Evolutionary conservation across 2,329 filamentous ascomycete genomes (phyloP), one percentile per base, ranked within the genome.

Genomic region (Calonectria multiphialidica): DNA sequence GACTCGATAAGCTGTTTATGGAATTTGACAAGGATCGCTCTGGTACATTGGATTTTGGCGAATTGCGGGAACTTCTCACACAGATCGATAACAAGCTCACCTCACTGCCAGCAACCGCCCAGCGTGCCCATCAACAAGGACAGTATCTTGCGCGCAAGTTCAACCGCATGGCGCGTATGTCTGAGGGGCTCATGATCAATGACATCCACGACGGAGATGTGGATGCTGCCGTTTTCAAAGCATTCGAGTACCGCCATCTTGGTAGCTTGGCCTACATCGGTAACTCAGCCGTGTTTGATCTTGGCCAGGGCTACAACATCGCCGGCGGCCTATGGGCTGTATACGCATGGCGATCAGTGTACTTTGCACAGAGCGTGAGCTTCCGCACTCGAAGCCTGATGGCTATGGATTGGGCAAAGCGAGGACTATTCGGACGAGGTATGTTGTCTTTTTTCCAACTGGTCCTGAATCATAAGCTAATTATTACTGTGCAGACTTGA

Each of bases 381-480:
- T 89, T 98, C 72, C 88, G 97, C 77, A 99, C 97, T 30, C 91
- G 96, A 74, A 90, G 95, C 75, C 85, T 99, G 80, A 88, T 99
- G 84, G 95, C 95, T 21, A 98, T 99, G 97, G 97, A 99, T 83
- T 99, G 97, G 97, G 93, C 92, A n/a, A 99, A 98, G 90, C 90
- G 97, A 82, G 94, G 95, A 15, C 84, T 99, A 25, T 99, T 99
- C 86, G 97, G 97, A 77, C 90, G 97, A 92, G 97, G 96, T 98
- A 85, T 87, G 93, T 87, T 40, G 70, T 55, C 66, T 15, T 49
- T 49, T 44, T 28, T 49, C 1, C 5, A 8, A 57, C 21, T 28
- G 68, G 30, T 28, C 25, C 23, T 28, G 23, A 66, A 15, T 66
- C 49, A 37, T 16, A 50, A 12, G 21, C 72, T 77, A 53, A 79